Evolutionary conservation across 805 yeast genomes (phyloP).

Genomic region (Candida lessepsii): DNA sequence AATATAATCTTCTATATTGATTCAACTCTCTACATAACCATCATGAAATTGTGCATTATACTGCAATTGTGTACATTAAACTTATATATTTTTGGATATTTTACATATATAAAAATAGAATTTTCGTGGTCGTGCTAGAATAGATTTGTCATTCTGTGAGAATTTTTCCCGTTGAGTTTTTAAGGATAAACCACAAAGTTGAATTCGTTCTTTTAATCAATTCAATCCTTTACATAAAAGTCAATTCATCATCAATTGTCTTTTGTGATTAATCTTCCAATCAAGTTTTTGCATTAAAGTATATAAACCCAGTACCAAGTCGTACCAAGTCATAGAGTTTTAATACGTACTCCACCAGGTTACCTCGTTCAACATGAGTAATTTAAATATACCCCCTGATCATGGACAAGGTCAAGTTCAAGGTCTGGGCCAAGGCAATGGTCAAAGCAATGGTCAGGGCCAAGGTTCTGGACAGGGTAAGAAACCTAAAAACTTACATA

Average conservation of each 20-base stretch:
- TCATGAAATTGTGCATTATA: too few species aligned
- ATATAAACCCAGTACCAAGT: not conserved
- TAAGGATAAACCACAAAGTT: slow-evolving; percentile 5
- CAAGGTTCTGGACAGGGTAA: slow-evolving; percentile 7
- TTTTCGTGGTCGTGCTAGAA: slow-evolving; percentile 1
- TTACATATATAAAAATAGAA: slow-evolving; percentile 1
- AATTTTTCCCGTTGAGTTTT: slow-evolving; percentile 5
- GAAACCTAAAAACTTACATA: slow-evolving; percentile 56
- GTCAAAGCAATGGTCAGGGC: not conserved
- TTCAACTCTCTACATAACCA: too few species aligned
- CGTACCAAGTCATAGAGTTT: not conserved
- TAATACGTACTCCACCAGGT: not conserved
- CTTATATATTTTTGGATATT: too few species aligned
- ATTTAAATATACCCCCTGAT: not conserved
- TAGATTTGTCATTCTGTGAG: slow-evolving; percentile 7
- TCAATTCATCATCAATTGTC: not conserved
- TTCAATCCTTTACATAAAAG: slow-evolving; percentile 2
- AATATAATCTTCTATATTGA: too few species aligned
- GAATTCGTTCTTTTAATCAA: slow-evolving; percentile 7
- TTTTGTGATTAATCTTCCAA: not conserved
- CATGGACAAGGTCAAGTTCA: slow-evolving; percentile 1
- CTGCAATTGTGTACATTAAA: too few species aligned
- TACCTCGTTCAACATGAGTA: not conserved
- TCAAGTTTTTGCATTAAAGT: not conserved
- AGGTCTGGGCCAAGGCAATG: not conserved